Base-by-base conservation (phyloP, 139 green algal species). In the Marvania coccoides region DNA sequence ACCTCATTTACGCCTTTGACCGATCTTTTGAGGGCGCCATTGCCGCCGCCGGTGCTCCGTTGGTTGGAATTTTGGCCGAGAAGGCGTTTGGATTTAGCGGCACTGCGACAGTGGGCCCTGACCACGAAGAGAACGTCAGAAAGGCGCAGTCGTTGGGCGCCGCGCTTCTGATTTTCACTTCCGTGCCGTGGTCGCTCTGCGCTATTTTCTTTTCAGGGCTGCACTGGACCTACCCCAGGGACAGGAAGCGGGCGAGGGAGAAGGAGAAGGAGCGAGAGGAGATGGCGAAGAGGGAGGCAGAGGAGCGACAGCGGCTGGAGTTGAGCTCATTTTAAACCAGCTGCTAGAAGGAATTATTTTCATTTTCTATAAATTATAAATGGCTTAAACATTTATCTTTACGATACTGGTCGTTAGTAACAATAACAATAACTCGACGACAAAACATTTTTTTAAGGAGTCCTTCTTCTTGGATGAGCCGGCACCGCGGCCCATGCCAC, bases 1-100 rank as follows among this genome's bases (percentile, higher is more conserved):
- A 70, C 15, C 56, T 87, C 23, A 71, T 91, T 26, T 91, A 88
- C 46, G 42, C 80, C 2, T 92, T 91, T 47, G 85, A 92, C 69
- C 58, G 85, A 2, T 85, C 65, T 51, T 87, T 91, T 48, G 84
- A 91, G 51, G 65, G 74, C 0, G 72, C 82, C 0, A 51, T 73
- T 9, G 61, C 67, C 9, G 67, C 67, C 29, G 47, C 57, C 29
- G 76, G 68, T 8, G 63, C 77, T 0, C 80, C 80, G 6, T 47
- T 86, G 15, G 80, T 86, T 39, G 77, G 77, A 10, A 31, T 81
- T 29, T 48, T 84, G 12, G 77, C 80, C 0, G 61, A 77, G 45
- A 19, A 40, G 61, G 28, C 59, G 58, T 67, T 78, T 71, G 8
- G 64, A n/a, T 39, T 83, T 63, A 24, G 59, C 33, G 69, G 36